Conservation (phyloP, 306 rosid species). For the Pachyrhizus erosus region DNA sequence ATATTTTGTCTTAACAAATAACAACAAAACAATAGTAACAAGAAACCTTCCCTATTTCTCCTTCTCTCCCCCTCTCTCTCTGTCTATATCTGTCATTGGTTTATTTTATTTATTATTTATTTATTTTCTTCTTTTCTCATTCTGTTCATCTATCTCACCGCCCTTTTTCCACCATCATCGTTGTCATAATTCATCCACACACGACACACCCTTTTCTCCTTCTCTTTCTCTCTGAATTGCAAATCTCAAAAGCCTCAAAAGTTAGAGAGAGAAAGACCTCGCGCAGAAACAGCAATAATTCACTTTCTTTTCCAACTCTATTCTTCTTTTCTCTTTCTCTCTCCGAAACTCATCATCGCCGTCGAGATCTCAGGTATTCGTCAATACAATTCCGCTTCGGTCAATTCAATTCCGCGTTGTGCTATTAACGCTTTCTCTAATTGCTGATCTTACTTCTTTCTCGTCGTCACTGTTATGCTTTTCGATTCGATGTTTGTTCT, state of each 20-base stretch:
- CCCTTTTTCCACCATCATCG: conserved; percentile 38
- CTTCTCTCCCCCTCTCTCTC: not conserved
- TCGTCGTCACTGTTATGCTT: not conserved
- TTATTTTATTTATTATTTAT: conserved; percentile 31
- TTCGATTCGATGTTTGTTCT: conserved; percentile 12
- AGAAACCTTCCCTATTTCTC: not conserved
- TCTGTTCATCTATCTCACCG: conserved; percentile 33
- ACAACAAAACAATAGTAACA: conserved; percentile 11
- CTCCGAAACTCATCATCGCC: conserved; percentile 47
- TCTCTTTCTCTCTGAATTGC: conserved; percentile 47
- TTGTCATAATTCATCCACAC: conserved; percentile 51
- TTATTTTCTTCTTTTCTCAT: not conserved
- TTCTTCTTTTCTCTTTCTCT: conserved; percentile 42
- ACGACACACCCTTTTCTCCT: conserved; percentile 26
- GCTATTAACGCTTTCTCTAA: conserved; percentile 4
- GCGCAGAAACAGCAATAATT: conserved; percentile 60
- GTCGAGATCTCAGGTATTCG: conserved; percentile 71
- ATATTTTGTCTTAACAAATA: conserved; percentile 26
- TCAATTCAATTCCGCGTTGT: conserved; percentile 42
- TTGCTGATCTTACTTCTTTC: conserved; percentile 43
- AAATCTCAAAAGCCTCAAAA: conserved; percentile 67
- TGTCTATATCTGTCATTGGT: conserved; percentile 16
- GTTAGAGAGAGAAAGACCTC: conserved; percentile 55
- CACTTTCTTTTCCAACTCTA: conserved; percentile 57
- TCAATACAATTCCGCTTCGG: conserved; percentile 39